A percentile compares a stretch with the other conserved stretches of the same genome.
phyloP scores from a whole-genome alignment of 73 alveolate genomes.

The Durusdinium trenchii region DNA sequence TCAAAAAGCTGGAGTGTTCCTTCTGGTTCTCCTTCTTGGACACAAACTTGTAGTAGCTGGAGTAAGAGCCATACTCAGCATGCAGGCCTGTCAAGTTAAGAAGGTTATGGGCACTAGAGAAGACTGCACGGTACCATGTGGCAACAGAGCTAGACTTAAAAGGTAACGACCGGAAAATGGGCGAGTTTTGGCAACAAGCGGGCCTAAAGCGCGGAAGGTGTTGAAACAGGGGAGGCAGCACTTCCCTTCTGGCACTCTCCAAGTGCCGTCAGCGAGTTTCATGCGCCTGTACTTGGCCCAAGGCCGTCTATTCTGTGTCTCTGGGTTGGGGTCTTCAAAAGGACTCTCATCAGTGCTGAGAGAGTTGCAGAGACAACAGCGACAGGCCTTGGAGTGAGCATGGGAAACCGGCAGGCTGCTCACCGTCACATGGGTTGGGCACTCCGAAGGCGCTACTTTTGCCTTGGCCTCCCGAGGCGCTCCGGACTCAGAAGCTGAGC shows the following conservation, averaged over 20 bases:
- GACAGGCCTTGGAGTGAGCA: background rate
- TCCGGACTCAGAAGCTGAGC: background rate
- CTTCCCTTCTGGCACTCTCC: no score
- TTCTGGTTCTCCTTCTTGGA: background rate
- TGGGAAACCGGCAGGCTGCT: background rate
- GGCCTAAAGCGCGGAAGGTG: no score
- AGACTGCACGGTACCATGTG: background rate
- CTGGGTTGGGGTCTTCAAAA: no score
- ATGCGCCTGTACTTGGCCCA: constrained; percentile 20
- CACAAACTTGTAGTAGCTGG: background rate
- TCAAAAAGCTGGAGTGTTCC: background rate
- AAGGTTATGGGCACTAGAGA: background rate
- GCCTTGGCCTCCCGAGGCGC: background rate
- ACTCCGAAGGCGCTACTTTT: background rate
- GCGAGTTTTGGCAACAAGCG: no score
- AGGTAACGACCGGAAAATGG: background rate
- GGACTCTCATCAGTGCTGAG: background rate
- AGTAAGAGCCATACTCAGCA: background rate
- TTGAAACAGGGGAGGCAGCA: no score
- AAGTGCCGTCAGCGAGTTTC: no score
- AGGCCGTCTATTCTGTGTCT: no score
- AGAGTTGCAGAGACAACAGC: background rate
- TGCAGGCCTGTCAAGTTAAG: background rate
- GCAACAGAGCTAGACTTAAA: background rate
- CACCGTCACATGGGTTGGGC: background rate